Percentiles rank a stretch among this genome's conserved stretches.
Conservation (phyloP, 108 stramenopile genomes). For the Epithemia pelagica region DNA sequence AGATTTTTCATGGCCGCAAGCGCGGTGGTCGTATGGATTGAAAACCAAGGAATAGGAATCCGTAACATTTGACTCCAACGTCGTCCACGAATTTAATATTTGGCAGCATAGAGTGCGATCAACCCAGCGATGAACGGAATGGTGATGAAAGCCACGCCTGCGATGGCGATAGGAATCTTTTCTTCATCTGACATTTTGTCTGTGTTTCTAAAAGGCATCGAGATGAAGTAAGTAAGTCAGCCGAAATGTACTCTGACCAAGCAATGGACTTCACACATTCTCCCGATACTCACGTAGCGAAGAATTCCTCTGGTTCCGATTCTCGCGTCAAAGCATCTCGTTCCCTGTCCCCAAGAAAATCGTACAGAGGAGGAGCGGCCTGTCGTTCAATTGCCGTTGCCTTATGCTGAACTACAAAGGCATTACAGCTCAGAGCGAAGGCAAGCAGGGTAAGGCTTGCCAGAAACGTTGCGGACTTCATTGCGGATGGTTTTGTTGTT, state of each 20-base stretch:
- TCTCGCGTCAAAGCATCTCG: constrained; percentile 66
- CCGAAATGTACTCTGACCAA: no score
- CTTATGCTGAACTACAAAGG: background rate
- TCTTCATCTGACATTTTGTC: constrained; percentile 86
- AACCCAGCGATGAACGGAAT: constrained; percentile 78
- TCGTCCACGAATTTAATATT: constrained; percentile 15
- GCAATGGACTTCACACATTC: no score
- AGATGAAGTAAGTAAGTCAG: no score
- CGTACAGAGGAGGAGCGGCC: background rate
- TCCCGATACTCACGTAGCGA: constrained; percentile 49
- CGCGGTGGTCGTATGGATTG: no score
- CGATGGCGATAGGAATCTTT: constrained; percentile 80
- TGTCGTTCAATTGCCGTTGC: background rate
- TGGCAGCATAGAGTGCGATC: constrained; percentile 80
- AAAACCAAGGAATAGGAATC: no score
- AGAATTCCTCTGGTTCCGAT: constrained; percentile 79
- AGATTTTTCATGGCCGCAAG: no score
- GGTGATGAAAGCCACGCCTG: constrained; percentile 68
- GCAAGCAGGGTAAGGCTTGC: background rate
- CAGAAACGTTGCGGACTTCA: background rate
- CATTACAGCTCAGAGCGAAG: background rate
- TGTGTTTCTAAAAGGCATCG: constrained; percentile 42
- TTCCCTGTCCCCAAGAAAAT: constrained; percentile 48
- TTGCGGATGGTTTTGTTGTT: background rate
- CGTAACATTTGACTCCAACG: no score